Conservation (phyloP, 78 protist species). For the slime mould (Dictyostelium discoideum) region DNA sequence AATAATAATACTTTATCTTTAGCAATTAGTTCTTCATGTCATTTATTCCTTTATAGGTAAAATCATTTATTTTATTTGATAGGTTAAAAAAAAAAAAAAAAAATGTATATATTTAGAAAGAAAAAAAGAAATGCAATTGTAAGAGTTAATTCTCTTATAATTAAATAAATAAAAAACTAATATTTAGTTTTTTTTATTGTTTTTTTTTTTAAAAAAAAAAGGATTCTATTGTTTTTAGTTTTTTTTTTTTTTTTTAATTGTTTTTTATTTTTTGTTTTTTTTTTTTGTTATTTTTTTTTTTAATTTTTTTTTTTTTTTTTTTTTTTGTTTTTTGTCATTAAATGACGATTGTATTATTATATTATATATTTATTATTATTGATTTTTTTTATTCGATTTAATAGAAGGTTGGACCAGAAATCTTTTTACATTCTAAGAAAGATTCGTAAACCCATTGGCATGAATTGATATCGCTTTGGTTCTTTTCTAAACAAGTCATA, state of each 20-base stretch:
- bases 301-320: neutral
- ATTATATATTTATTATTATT: neutral
- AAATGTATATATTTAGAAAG: neutral
- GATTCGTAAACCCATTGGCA: conserved; percentile 79
- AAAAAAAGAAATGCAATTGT: neutral
- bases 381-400: neutral
- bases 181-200: neutral
- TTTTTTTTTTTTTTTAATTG: neutral
- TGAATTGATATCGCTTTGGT: conserved; percentile 41
- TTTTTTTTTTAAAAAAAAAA: neutral
- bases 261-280: neutral
- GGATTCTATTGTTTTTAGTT: too few species aligned
- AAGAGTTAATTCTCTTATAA: conserved; percentile 4
- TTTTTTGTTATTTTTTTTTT: neutral
- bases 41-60: neutral
- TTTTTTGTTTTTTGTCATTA: neutral
- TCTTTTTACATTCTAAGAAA: conserved; percentile 47
- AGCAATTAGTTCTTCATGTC: neutral
- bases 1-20: conserved; percentile 6
- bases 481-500: conserved; percentile 74
- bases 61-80: neutral
- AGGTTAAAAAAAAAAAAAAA: neutral
- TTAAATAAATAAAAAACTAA: neutral
- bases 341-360: neutral
- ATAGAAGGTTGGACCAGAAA: neutral